Evolutionary conservation across 192 early-diverging fungal species (phyloP).

Genomic region (Dissophora globulifera): DNA sequence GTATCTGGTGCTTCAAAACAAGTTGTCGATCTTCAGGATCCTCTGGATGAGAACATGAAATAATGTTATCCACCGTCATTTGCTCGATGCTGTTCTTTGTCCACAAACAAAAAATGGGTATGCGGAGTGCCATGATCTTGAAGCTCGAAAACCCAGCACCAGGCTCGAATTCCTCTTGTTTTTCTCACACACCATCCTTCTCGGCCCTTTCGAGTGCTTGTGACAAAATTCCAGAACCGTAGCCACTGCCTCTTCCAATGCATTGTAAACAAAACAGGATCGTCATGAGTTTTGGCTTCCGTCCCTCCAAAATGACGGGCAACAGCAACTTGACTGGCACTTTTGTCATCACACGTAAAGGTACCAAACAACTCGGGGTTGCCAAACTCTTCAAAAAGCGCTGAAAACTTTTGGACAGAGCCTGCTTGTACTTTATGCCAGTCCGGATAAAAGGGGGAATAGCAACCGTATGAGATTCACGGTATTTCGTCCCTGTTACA

Average conservation of each 20-base stretch:
- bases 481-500: slow-evolving; percentile 14
- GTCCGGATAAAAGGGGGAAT: slow-evolving; percentile 29
- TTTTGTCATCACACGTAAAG: slow-evolving; percentile 22
- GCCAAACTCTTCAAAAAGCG: slow-evolving; percentile 14
- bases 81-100: slow-evolving; percentile 12
- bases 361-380: slow-evolving; percentile 28
- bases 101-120: slow-evolving; percentile 20
- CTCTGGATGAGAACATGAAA: slow-evolving; percentile 4
- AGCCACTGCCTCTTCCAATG: slow-evolving; percentile 36
- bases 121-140: slow-evolving; percentile 23
- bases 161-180: slow-evolving; percentile 13
- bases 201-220: slow-evolving; percentile 1
- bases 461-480: slow-evolving; percentile 23
- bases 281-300: slow-evolving; percentile 11
- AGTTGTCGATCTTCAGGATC: slow-evolving; percentile 12
- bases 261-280: slow-evolving; percentile 41
- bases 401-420: slow-evolving; percentile 23
- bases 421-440: slow-evolving; percentile 17
- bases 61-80: slow-evolving; percentile 11
- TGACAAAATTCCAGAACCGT: slow-evolving; percentile 22
- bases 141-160: slow-evolving; percentile 27
- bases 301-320: slow-evolving; percentile 25
- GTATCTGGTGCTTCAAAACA: slow-evolving; percentile 29
- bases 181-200: slow-evolving; percentile 2
- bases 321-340: slow-evolving; percentile 22